phyloP scores from a whole-genome alignment of 805 yeast genomes.

The Zygotorulaspora florentina region DNA sequence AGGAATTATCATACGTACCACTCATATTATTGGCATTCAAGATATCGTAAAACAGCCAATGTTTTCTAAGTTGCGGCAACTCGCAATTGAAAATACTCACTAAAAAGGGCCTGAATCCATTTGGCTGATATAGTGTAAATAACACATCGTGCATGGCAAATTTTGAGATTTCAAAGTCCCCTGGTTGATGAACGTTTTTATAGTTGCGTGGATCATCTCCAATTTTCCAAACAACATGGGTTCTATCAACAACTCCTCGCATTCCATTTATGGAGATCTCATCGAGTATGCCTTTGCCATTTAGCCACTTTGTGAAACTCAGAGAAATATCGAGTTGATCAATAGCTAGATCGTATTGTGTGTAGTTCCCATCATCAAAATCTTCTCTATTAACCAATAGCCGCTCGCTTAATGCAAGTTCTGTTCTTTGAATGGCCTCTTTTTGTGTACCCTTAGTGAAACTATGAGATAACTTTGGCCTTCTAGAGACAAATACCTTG shows the following conservation, averaged over 20 bases:
- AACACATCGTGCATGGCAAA: conserved; percentile 81
- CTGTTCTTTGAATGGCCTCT: conserved; percentile 60
- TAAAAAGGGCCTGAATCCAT: conserved; percentile 73
- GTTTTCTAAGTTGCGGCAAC: conserved; percentile 72
- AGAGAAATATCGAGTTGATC: conserved; percentile 79
- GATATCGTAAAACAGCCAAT: conserved; percentile 89
- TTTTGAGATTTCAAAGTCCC: conserved; percentile 88
- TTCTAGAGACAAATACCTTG: conserved; percentile 77
- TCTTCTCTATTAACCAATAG: conserved; percentile 36
- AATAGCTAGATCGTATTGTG: conserved; percentile 89
- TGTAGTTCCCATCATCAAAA: conserved; percentile 87
- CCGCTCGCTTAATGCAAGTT: conserved; percentile 32
- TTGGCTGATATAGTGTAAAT: conserved; percentile 78
- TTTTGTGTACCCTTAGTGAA: conserved; percentile 72
- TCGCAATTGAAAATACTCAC: conserved; percentile 88
- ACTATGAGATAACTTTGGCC: conserved; percentile 54
- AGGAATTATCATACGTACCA: conserved; percentile 89
- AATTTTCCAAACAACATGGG: conserved; percentile 78
- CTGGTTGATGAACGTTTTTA: conserved; percentile 67
- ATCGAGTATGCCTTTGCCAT: conserved; percentile 82
- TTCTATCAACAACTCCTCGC: conserved; percentile 89
- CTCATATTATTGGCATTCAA: conserved; percentile 78
- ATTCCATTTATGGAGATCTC: conserved; percentile 78
- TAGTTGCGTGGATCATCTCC: conserved; percentile 81
- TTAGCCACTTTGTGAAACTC: conserved; percentile 80